Evolutionary conservation across 2,329 filamentous ascomycete genomes (phyloP), one percentile per base, ranked within the genome.

Genomic region (Calonectria hawksworthii): DNA sequence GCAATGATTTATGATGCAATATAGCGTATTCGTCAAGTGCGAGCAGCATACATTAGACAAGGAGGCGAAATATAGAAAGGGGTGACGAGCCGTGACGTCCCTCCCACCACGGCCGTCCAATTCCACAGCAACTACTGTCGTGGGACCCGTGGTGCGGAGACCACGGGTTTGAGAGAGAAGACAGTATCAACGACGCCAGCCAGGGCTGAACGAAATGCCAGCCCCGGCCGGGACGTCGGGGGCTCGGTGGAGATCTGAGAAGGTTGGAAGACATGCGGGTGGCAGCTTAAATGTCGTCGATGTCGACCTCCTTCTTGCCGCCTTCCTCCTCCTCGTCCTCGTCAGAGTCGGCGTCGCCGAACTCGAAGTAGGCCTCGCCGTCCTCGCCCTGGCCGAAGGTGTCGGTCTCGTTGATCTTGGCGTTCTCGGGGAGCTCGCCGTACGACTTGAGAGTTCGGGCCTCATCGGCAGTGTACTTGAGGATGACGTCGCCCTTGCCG

Each of bases 321-420:
- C 88, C 89, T 69, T 88, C 89, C 38, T 91, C 91, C 68, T 89
- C 89, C 38, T 91, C 91, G 32, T 91, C 90, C 51, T 84, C 84
- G 28, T 91, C 85, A 66, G 89, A 91, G 83, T 94, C 93, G 87
- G 98, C 96, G 86, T 99, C 96, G 88, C 98, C 97, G 90, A 99
- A 99, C 89, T 99, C 97, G 90, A 99, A 98, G 88, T 97, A 97
- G 89, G 94, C 95, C 84, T 98, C 95, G 87, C 97, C 96, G 86
- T 98, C 94, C 86, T 96, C 96, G 86, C 96, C 95, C 87, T 96
- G 95, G 83, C 95, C 92, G 84, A 94, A 98, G 63, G 95, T 98
- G 87, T 99, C 97, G 78, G 96, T 98, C 92, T 99, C 97, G 92
- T 99, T 99, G 92, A 99, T 99, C 94, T 99, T 99, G 86, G 97